Base-by-base conservation (phyloP, 768 basidiomycete genomes). In the Suillus subluteus region DNA sequence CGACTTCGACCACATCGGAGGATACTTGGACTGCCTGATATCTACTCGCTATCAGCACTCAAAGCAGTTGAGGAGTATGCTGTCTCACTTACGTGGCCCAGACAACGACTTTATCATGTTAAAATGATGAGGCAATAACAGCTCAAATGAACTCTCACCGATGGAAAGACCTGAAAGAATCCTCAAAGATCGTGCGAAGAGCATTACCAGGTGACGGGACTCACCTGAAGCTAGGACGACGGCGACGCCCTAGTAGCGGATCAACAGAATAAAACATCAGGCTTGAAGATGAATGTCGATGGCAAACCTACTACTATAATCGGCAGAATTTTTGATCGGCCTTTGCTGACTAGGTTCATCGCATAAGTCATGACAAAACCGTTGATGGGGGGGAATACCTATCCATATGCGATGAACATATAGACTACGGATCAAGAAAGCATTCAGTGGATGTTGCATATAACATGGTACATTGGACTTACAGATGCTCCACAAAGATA, bases 371-470 rank as follows among this genome's bases (percentile, higher is more conserved):
- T 12, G n/a, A 23, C 6, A 48, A 23, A 23, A 6, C 5, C 23
- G 12, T 23, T 48, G 46, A 23, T 48, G n/a, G 11, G n/a, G 4
- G 5, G n/a, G 40, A 15, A 41, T 40, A 61, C 52, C 48, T 64
- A 11, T 64, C 52, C 63, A 64, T 54, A 64, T 52, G 23, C 63
- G 55, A 40, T 61, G 30, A 18, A 38, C 23, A 55, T 61, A 59
- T n/a, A 64, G 26, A 3, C 63, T 64, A 13, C 2, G 1, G 26
- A 12, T 9, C 2, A 9, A 32, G 16, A 38, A 59, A 41, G 18
- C 8, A 26, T 38, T n/a, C 9, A 12, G 37, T 12, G 11, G 6
- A 26, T 38, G 8, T 18, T 30, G n/a, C 35, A 48, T 26, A n/a
- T 9, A 18, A 30, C 44, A 64, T 13, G 11, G 9, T 18, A 52